Evolutionary conservation across 495 filamentous ascomycete genomes (phyloP), one percentile per base, ranked within the genome.

Genomic region (Penicillium diatomitis): DNA sequence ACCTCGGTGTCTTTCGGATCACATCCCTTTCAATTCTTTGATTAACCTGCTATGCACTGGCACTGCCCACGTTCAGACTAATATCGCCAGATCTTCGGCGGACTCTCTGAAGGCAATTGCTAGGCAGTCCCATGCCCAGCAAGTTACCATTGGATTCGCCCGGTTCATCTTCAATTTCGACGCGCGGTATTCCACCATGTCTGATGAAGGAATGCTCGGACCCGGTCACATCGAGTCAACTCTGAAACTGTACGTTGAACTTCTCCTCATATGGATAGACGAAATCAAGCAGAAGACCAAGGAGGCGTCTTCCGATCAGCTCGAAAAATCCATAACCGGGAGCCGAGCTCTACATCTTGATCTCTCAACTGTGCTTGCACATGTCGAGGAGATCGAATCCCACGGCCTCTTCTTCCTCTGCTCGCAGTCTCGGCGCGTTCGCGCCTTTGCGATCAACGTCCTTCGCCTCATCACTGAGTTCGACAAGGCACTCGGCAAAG

Each of bases 381-480:
- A 96, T 53, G 90, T 97, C 10, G 94, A 99, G 55, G 91, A 96
- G 58, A 86, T 97, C 37, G 92, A 99, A 61, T 90, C 91, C 11
- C 91, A 96, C 62, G 92, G 94, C 1, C 66, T 99, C n/a, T 97
- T 99, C 73, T 97, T 99, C 63, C 67, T 99, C 4, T 97, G 94
- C 62, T 97, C 92, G 0, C 94, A 96, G 52, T 96, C 92, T 7
- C 77, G 87, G 48, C 78, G 83, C 35, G 92, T 99, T 28, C 81
- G 92, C 33, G 77, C 87, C 37, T 91, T 91, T 61, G 94, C 92
- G 2, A 87, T 99, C 38, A 94, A 84, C 3, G 94, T 97, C 2
- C 71, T 99, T 11, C 85, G 88, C 4, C 74, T 96, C 30, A 88
- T 99, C 52, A 92, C 86, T 11, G 90, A 97, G 49, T 97, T 97